Evolutionary conservation across 345 rosid species (phyloP), one percentile per base, ranked within the genome.

Genomic region (Barbarea vulgaris): DNA sequence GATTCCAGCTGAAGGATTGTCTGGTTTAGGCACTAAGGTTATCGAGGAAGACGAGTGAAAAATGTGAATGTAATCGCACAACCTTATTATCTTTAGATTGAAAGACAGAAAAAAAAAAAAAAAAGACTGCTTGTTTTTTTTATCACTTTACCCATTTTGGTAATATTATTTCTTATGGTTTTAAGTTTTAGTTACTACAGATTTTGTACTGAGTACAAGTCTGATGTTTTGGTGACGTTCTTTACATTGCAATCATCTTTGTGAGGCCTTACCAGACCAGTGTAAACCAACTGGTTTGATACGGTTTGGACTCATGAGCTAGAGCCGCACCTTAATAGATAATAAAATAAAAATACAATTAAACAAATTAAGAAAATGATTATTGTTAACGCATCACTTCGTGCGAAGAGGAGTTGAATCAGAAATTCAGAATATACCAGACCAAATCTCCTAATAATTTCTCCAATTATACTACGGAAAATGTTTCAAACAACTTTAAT

Each of bases 11-110:
- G 84, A 87, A 84, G 88, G 87, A 5, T 34, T 87, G 36, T 73
- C 57, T 56, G 88, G 88, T 17, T 72, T 85, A 69, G 85, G 87
- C 55, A 87, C 90, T 33, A 85, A 81, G 75, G 78, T 82, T 51
- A 82, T 87, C 25, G 90, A 85, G 17, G 88, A 87, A 25, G 90
- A 87, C 27, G 88, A 85, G 51, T 85, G 78, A 79, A 28, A 13
- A 13, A 15, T 59, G 71, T 64, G 10, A 55, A 19, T 65, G 9
- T 52, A 9, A 0, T 59, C 37, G 3, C 42, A 70, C 24, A 28
- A 7, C 22, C 64, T 64, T 68, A 21, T 64, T 68, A 21, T 22
- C n/a, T 7, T 73, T 64, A 73, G 64, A 73, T 64, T 53, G 47
- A 73, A 64, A 54, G 56, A 42, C 56, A n/a, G n/a, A n/a, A n/a